Conservation (phyloP, 331 rosid genomes). For the Pyrus hybrid region DNA sequence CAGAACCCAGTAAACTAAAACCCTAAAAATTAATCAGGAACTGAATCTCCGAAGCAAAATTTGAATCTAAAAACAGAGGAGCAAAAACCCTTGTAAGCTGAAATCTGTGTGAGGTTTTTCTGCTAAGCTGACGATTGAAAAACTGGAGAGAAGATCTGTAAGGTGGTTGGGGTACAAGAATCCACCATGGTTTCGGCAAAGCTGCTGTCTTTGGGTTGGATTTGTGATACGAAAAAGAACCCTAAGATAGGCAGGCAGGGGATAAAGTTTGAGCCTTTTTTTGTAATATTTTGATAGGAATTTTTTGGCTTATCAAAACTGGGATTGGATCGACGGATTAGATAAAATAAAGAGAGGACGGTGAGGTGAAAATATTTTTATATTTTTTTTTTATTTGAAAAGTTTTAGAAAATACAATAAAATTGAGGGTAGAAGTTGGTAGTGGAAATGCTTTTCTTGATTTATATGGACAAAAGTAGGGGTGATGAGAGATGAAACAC, state of each 20-base stretch:
- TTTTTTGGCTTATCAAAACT: not conserved
- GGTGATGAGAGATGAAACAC: not conserved
- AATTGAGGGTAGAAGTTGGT: not conserved
- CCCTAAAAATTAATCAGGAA: conserved; percentile 21
- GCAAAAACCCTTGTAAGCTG: conserved; percentile 20
- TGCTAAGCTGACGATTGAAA: conserved; percentile 10
- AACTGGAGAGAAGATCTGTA: conserved; percentile 33
- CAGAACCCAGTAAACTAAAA: conserved; percentile 26
- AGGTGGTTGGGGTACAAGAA: conserved; percentile 18
- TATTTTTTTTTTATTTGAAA: not conserved
- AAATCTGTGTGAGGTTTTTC: conserved; percentile 32
- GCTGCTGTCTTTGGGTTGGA: not conserved
- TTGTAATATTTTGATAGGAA: not conserved
- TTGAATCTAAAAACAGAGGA: not conserved
- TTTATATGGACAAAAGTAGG: not conserved
- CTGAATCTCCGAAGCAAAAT: not conserved
- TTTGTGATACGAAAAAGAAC: conserved; percentile 26
- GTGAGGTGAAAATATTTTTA: not conserved
- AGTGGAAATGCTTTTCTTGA: not conserved
- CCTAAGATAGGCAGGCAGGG: conserved; percentile 33
- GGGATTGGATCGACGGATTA: conserved; percentile 3
- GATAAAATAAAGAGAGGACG: not conserved
- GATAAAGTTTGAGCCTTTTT: conserved; percentile 39
- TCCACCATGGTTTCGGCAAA: conserved; percentile 10
- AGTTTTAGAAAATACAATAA: not conserved